Conservation (phyloP, 805 yeast genomes). For the Hanseniaspora clermontiae region DNA sequence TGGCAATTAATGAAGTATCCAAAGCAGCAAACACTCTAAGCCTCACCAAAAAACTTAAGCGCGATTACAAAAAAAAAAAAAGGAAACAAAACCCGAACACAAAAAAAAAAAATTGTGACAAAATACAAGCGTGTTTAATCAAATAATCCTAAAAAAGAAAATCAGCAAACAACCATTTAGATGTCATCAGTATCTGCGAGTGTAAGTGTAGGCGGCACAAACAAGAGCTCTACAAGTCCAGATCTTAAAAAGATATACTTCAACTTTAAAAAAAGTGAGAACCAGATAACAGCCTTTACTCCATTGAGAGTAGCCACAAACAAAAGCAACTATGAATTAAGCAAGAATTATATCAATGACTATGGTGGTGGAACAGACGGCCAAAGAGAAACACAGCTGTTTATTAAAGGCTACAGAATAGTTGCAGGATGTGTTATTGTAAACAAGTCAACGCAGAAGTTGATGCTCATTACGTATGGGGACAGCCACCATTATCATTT, state of each 20-base stretch:
- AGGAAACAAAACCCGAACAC: no score
- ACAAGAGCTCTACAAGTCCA: neutral
- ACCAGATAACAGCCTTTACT: neutral
- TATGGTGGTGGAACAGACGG: neutral
- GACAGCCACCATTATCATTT: constrained; percentile 56
- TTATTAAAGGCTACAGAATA: constrained; percentile 42
- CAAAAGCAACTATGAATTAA: neutral
- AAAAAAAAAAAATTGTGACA: no score
- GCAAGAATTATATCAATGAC: neutral
- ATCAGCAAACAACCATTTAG: neutral
- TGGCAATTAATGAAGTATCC: no score
- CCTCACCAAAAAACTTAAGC: no score
- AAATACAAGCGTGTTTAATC: neutral
- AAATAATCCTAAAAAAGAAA: neutral
- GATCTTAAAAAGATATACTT: neutral
- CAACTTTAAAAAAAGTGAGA: neutral
- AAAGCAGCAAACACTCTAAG: no score
- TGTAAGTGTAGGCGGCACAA: neutral
- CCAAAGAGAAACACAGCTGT: constrained; percentile 6
- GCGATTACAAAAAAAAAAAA: no score
- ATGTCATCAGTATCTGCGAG: neutral
- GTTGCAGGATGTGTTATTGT: constrained; percentile 89
- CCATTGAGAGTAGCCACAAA: neutral
- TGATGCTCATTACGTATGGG: constrained; percentile 60
- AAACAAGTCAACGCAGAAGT: constrained; percentile 41